phyloP scores from a whole-genome alignment of 345 rosid species.

The Salix purpurea region DNA sequence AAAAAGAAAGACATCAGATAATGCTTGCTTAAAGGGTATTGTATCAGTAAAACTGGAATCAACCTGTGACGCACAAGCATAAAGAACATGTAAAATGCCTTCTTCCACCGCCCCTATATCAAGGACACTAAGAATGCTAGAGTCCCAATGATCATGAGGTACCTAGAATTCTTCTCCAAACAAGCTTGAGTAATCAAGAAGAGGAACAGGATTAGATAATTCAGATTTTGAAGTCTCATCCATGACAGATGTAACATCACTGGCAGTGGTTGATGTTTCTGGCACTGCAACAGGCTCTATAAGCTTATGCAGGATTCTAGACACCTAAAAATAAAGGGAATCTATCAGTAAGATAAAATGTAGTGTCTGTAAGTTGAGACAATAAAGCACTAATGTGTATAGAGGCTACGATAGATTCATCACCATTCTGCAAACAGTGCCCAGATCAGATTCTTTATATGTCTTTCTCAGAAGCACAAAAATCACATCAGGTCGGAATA shows the following conservation, averaged over 20 bases:
- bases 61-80: conserved; percentile 89
- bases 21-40: neutral
- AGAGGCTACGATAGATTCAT: conserved; percentile 17
- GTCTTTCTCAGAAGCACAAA: conserved; percentile 67
- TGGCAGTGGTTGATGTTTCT: conserved; percentile 32
- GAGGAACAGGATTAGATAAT: conserved; percentile 29
- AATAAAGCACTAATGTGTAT: conserved; percentile 10
- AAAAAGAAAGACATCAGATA: conserved; percentile 15
- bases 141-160: conserved; percentile 48
- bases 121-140: conserved; percentile 49
- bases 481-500: too few species aligned
- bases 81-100: conserved; percentile 76
- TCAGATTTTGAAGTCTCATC: conserved; percentile 45
- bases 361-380: neutral
- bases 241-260: conserved; percentile 32
- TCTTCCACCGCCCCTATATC: conserved; percentile 74
- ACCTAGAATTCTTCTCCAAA: conserved; percentile 66
- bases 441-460: conserved; percentile 54
- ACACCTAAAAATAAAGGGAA: conserved; percentile 42
- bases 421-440: conserved; percentile 61
- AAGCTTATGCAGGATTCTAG: conserved; percentile 57
- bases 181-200: conserved; percentile 58
- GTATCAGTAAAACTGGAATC: conserved; percentile 31
- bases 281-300: conserved; percentile 38
- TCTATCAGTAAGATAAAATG: conserved; percentile 10